These are phyloP conservation scores for Astraeus odoratus DNA, from an alignment of 768 basidiomycete genomes.

Conservation along the genomic window DNA sequence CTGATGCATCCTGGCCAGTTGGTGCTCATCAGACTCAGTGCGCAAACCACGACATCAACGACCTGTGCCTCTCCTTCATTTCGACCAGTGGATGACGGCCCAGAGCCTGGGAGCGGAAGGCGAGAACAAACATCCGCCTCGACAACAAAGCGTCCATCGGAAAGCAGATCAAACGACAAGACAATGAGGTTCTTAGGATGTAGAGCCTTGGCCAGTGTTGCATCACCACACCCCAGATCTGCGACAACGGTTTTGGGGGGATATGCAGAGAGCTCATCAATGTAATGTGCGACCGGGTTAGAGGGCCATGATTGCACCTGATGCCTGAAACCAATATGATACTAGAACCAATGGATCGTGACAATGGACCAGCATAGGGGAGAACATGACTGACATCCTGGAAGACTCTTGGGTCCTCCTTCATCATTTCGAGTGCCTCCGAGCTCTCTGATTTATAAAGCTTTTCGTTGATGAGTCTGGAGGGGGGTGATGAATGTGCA, in stretches of 20 bases:
- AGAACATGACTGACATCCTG: slow-evolving; percentile 54
- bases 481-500: slow-evolving; percentile 6
- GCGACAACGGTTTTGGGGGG: slow-evolving; percentile 69
- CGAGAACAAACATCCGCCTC: slow-evolving; percentile 84
- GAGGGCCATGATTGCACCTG: slow-evolving; percentile 93
- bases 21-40: slow-evolving; percentile 92
- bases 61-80: slow-evolving; percentile 59
- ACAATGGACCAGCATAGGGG: slow-evolving; percentile 5
- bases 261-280: slow-evolving; percentile 55
- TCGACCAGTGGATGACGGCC: slow-evolving; percentile 33
- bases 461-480: slow-evolving; percentile 84
- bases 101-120: slow-evolving; percentile 82
- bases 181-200: slow-evolving; percentile 62
- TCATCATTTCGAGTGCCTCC: slow-evolving; percentile 76
- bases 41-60: slow-evolving; percentile 89
- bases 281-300: slow-evolving; percentile 85
- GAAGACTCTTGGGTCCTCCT: slow-evolving; percentile 72
- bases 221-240: slow-evolving; percentile 95
- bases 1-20: slow-evolving; percentile 92
- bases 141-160: slow-evolving; percentile 66
- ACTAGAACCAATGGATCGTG: slow-evolving; percentile 43
- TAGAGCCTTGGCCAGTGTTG: slow-evolving; percentile 72
- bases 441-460: slow-evolving; percentile 83
- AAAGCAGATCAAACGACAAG: slow-evolving; percentile 75
- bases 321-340: slow-evolving; percentile 85